phyloP scores from a whole-genome alignment of 2,329 filamentous ascomycete genomes.

The Cercospora sesami region DNA sequence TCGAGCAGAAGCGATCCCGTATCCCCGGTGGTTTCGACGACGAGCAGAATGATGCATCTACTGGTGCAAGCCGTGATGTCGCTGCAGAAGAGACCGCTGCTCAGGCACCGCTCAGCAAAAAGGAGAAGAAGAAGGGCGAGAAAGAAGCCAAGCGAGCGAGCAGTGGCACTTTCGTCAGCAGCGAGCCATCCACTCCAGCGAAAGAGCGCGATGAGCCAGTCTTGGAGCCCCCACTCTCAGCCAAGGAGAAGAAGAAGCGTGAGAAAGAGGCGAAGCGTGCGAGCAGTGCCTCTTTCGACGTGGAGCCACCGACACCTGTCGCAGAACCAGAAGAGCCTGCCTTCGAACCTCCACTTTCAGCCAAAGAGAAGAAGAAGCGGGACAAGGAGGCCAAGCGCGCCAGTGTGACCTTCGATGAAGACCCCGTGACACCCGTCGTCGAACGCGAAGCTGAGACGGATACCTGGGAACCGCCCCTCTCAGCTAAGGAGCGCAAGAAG shows the following conservation, averaged over 20 bases:
- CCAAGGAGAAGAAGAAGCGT: conserved; percentile 25
- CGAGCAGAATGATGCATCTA: conserved; percentile 22
- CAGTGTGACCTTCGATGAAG: conserved; percentile 16
- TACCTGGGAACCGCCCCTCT: conserved; percentile 39
- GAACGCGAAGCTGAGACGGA: conserved; percentile 22
- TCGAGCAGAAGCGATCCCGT: conserved; percentile 50
- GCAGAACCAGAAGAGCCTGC: conserved; percentile 24
- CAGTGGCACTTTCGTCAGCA: conserved; percentile 15
- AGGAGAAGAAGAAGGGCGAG: conserved; percentile 38
- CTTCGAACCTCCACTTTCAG: conserved; percentile 39
- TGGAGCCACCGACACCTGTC: conserved; percentile 13
- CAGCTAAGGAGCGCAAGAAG: conserved; percentile 46
- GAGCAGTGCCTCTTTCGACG: conserved; percentile 14
- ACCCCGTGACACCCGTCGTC: conserved; percentile 18
- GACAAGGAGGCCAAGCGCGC: conserved; percentile 45
- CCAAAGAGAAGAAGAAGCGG: conserved; percentile 46
- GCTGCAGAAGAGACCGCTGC: conserved; percentile 26
- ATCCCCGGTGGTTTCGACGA: conserved; percentile 64
- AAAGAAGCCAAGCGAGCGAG: conserved; percentile 42
- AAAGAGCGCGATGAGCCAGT: conserved; percentile 6
- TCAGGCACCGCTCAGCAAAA: conserved; percentile 39
- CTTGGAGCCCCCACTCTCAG: conserved; percentile 1
- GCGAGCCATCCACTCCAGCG: conserved; percentile 20
- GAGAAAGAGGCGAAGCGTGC: conserved; percentile 44
- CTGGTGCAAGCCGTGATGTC: conserved; percentile 8